A percentile compares a stretch with the other conserved stretches of the same genome.
Evolutionary conservation across 2,329 filamentous ascomycete species (phyloP).

Genomic region (Fusarium sp.): DNA sequence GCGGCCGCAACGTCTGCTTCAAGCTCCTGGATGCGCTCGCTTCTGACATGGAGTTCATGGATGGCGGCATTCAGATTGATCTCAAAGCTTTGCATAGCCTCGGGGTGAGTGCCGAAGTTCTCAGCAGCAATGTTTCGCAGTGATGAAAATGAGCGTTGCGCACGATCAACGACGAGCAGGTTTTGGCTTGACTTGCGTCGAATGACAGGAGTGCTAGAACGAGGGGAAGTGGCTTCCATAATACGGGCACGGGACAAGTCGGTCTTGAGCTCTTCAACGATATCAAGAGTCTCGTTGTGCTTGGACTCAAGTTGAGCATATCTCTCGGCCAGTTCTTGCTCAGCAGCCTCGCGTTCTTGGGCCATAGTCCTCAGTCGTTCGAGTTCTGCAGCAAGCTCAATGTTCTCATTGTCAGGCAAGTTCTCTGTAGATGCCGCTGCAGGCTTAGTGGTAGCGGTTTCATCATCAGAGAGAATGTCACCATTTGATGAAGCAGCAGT

Average conservation of each 20-base stretch:
- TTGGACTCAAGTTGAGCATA: slow-evolving; percentile 87
- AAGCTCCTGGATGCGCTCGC: slow-evolving; percentile 89
- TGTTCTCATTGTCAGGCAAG: slow-evolving; percentile 54
- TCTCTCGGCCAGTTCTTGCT: slow-evolving; percentile 78
- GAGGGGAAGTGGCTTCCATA: slow-evolving; percentile 69
- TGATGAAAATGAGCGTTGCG: slow-evolving; percentile 89
- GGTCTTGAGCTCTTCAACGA: slow-evolving; percentile 91
- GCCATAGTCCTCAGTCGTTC: slow-evolving; percentile 77
- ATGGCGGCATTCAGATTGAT: slow-evolving; percentile 91
- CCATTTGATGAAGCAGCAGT: slow-evolving; percentile 73
- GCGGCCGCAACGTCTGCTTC: slow-evolving; percentile 85
- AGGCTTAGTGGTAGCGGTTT: slow-evolving; percentile 61
- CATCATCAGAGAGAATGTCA: slow-evolving; percentile 58
- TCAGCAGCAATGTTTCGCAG: slow-evolving; percentile 89
- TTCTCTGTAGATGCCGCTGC: slow-evolving; percentile 53
- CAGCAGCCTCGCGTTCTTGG: slow-evolving; percentile 80
- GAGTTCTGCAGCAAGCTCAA: slow-evolving; percentile 72
- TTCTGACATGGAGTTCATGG: slow-evolving; percentile 88
- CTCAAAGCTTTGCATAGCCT: slow-evolving; percentile 92
- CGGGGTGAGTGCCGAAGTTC: slow-evolving; percentile 83
- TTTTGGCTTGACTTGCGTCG: slow-evolving; percentile 94
- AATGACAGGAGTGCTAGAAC: slow-evolving; percentile 80
- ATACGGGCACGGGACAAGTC: slow-evolving; percentile 83
- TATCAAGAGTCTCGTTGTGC: slow-evolving; percentile 83
- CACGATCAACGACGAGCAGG: slow-evolving; percentile 86